Conservation (phyloP, 768 basidiomycete species). For the Tulasnella sp. region DNA sequence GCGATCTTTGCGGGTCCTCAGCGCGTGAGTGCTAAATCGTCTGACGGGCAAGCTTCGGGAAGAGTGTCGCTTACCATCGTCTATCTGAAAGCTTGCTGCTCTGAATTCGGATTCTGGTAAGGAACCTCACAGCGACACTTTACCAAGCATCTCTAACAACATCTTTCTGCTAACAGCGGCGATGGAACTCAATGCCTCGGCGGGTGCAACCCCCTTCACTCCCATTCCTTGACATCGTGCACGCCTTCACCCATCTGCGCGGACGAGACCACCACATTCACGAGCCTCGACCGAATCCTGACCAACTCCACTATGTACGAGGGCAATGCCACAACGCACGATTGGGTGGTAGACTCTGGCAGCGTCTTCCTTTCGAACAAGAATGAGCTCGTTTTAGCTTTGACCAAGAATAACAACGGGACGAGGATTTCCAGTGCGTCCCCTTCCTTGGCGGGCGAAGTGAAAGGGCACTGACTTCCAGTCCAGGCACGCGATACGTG, state of each 20-base stretch:
- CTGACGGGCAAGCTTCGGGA: not conserved
- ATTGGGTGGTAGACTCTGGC: conserved; percentile 41
- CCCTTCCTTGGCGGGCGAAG: not conserved
- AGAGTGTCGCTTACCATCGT: not conserved
- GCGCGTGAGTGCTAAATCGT: not conserved
- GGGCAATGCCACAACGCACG: conserved; percentile 39
- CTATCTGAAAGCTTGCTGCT: conserved; percentile 22
- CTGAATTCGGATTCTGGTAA: conserved; percentile 45
- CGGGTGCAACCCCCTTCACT: conserved; percentile 73
- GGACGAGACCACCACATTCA: conserved; percentile 47
- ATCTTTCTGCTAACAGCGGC: not conserved
- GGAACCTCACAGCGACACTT: not conserved
- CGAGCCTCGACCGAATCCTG: conserved; percentile 54
- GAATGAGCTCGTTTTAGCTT: conserved; percentile 54
- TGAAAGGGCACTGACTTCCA: not conserved
- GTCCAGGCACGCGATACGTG: conserved; percentile 56
- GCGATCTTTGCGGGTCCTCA: not conserved
- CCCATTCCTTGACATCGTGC: conserved; percentile 53
- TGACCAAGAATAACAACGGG: conserved; percentile 62
- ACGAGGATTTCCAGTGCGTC: conserved; percentile 44
- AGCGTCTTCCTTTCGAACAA: conserved; percentile 31
- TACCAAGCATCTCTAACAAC: not conserved
- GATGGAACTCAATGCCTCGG: conserved; percentile 44
- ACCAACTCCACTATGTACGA: conserved; percentile 55
- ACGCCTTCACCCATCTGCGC: conserved; percentile 61